phyloP scores from a whole-genome alignment of 306 rosid genomes.

The Cicer arietinum region DNA sequence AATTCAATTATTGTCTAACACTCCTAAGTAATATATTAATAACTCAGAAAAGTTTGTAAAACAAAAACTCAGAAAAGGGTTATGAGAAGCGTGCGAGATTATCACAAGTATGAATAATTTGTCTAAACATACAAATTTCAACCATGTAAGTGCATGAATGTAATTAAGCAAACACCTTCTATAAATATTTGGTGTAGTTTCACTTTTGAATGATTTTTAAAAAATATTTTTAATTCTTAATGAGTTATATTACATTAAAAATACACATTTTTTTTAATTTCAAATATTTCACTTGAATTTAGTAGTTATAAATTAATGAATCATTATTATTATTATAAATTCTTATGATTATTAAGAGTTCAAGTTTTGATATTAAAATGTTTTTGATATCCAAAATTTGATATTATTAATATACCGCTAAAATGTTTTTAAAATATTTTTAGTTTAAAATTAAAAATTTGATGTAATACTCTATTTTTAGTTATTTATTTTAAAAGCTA shows the following conservation, averaged over 20 bases:
- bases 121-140: neutral
- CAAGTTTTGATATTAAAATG: neutral
- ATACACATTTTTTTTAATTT: no score
- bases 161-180: neutral
- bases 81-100: slow-evolving; percentile 18
- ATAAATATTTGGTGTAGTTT: neutral
- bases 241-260: no score
- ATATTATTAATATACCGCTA: neutral
- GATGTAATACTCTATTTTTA: no score
- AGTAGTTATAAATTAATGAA: neutral
- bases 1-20: neutral
- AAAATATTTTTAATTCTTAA: no score
- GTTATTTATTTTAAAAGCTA: no score
- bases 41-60: neutral
- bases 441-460: no score
- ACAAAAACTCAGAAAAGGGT: neutral
- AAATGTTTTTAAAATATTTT: neutral
- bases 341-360: neutral
- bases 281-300: neutral
- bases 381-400: neutral
- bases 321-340: neutral
- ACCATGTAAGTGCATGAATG: neutral
- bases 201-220: neutral
- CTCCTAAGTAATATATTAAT: neutral
- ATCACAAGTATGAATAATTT: neutral